phyloP scores from a whole-genome alignment of 2,329 filamentous ascomycete species.

The Epichloe hybrida region DNA sequence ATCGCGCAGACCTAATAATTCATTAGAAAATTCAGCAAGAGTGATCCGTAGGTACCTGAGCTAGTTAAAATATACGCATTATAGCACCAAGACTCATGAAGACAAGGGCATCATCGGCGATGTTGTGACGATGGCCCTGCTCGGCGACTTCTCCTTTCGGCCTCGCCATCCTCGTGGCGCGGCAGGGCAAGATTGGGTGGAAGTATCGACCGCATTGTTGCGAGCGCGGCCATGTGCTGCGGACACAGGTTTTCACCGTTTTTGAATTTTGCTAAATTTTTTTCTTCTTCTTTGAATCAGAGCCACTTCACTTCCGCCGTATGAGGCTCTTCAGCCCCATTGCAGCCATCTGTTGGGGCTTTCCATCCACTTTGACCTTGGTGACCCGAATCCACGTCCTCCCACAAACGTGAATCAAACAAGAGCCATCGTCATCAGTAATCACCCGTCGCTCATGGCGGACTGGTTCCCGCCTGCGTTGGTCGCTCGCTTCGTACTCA shows the following conservation, averaged over 20 bases:
- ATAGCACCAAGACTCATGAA: too few relatives aligned
- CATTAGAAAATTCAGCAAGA: too few relatives aligned
- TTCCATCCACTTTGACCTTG: conserved; percentile 22
- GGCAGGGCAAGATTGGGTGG: too few relatives aligned
- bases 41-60: too few relatives aligned
- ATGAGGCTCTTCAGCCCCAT: conserved; percentile 11
- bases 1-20: too few relatives aligned
- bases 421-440: conserved; percentile 5
- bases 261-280: too few relatives aligned
- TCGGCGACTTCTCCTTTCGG: background rate
- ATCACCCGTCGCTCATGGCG: background rate
- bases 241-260: background rate
- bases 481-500: conserved; percentile 3
- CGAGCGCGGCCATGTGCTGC: background rate
- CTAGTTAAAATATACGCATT: too few relatives aligned
- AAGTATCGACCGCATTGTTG: too few relatives aligned
- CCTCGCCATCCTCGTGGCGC: too few relatives aligned
- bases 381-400: conserved; percentile 14
- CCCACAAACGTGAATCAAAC: background rate
- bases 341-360: conserved; percentile 13
- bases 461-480: background rate
- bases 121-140: background rate
- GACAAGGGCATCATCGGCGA: background rate
- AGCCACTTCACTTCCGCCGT: background rate
- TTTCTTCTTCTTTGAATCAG: background rate